Evolutionary conservation across 139 green algal species (phyloP).

Genomic region (Chlorella sp.): DNA sequence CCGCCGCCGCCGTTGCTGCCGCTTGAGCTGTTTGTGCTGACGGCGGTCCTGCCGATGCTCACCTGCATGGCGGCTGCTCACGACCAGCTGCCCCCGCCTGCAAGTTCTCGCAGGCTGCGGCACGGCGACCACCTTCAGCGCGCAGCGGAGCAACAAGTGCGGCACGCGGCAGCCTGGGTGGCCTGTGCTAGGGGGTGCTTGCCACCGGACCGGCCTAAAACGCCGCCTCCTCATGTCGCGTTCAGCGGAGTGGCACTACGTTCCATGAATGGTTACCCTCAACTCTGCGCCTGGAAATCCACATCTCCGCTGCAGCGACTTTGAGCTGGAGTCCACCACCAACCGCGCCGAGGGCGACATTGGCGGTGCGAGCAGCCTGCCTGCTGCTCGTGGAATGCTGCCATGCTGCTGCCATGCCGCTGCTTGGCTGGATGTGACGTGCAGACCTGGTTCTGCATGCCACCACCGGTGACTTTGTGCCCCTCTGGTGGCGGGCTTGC

Average conservation of each 20-base stretch:
- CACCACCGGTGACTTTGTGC: too few species aligned
- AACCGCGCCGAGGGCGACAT: neutral
- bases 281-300: too few species aligned
- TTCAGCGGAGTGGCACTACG: neutral
- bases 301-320: neutral
- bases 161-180: neutral
- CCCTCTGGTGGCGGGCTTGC: too few species aligned
- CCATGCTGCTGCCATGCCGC: too few species aligned
- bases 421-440: too few species aligned
- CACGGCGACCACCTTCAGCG: constrained; percentile 6
- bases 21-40: neutral
- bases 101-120: neutral
- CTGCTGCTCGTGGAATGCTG: too few species aligned
- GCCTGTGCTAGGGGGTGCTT: neutral
- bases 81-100: too few species aligned
- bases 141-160: neutral
- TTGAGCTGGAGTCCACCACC: neutral
- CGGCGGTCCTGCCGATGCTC: neutral
- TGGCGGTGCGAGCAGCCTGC: neutral
- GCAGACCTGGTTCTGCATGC: too few species aligned
- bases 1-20: neutral
- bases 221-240: too few species aligned
- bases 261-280: neutral
- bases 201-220: neutral
- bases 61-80: neutral